Evolutionary conservation across 2,329 filamentous ascomycete genomes (phyloP), one percentile per base, ranked within the genome.

Genomic region (Colletotrichum plurivorum): DNA sequence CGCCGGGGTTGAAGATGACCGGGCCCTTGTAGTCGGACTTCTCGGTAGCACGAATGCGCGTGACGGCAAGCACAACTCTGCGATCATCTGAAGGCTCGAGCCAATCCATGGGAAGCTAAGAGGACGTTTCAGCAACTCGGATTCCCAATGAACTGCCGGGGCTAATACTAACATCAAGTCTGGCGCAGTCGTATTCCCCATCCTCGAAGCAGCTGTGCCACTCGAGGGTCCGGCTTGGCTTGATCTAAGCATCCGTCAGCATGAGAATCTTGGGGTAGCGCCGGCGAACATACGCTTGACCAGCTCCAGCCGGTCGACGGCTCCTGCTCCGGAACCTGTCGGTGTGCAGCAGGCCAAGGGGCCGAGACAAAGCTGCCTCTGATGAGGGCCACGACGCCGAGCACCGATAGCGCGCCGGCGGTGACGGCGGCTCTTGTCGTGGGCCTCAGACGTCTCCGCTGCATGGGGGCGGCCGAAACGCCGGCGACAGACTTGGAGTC

Each of bases 101-200:
- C 78, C 78, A 80, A 56, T 79, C 75, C 78, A 79, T 80, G 0
- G 79, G 78, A 13, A 81, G 74, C 78, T 81, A 27, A 25, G 2
- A 31, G 1, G 31, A 12, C 46, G 10, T 22, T 18, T 49, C 13
- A 49, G 46, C 4, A 12, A 1, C 0, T 3, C 8, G 2, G 8
- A 9, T 49, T 12, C 5, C 8, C n/a, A 20, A 9, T 20, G 20
- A 4, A 22, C 5, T 12, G 5, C 4, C 1, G 10, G 6, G 5
- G 10, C 18, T 27, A 72, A 72, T 25, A 25, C 74, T 71, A 53
- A 79, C 78, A 53, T 80, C 77, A 1, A 80, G 72, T 53, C 78
- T 76, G 5, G 78, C 78, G 66, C 78, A 80, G 45, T 80, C 74
- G 31, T 76, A 77, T 7, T 67, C 54, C 13, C 62, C 71, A 1